Conservation (phyloP, 2,329 filamentous ascomycete genomes). For the Botrytis sinoallii region DNA sequence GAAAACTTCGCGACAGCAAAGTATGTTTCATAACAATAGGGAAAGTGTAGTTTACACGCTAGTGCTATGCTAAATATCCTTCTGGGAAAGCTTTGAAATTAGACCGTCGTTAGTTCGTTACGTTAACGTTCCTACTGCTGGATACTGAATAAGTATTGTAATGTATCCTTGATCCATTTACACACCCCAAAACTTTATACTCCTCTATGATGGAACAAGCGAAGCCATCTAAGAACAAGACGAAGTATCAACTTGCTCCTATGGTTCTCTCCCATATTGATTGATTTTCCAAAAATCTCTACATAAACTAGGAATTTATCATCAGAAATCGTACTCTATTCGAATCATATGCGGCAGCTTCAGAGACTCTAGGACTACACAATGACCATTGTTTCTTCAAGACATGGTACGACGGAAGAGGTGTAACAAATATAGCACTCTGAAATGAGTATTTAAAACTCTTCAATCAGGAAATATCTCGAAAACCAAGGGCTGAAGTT, state of each 20-base stretch:
- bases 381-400: background rate
- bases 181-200: background rate
- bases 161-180: background rate
- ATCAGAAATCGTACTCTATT: background rate
- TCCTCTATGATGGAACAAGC: background rate
- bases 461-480: background rate
- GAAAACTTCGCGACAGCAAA: background rate
- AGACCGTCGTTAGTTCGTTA: no score
- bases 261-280: background rate
- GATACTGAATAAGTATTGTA: background rate
- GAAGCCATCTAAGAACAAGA: background rate
- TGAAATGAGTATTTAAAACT: background rate
- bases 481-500: background rate
- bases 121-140: fast-evolving
- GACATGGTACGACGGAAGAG: background rate
- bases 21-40: fast-evolving
- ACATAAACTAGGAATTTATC: background rate
- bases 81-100: background rate
- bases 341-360: no score
- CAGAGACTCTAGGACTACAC: background rate
- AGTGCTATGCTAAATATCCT: background rate
- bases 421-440: background rate
- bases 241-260: background rate
- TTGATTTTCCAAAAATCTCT: background rate
- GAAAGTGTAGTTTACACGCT: background rate